These are phyloP conservation scores for Glycine tomentella DNA, from an alignment of 306 rosid species.

Conservation along the genomic window DNA sequence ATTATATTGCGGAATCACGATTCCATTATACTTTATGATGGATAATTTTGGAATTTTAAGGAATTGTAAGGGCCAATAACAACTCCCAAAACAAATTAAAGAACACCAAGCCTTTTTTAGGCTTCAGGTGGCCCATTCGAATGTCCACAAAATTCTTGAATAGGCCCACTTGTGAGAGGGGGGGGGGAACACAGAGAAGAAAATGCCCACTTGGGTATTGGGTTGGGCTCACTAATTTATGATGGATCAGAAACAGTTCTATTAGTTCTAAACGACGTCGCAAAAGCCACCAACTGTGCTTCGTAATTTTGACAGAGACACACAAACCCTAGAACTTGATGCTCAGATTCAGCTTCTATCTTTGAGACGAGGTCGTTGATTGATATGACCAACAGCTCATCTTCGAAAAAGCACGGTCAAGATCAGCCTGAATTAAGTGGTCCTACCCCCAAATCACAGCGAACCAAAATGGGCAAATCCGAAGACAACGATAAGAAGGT, in stretches of 20 bases:
- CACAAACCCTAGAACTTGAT: conserved; percentile 53
- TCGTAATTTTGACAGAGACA: conserved; percentile 23
- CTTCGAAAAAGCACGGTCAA: conserved; percentile 55
- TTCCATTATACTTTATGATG: no score
- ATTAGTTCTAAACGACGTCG: conserved; percentile 45
- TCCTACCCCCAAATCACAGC: conserved; percentile 55
- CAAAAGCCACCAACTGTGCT: background rate
- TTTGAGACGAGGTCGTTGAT: conserved; percentile 39
- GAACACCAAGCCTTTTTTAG: background rate
- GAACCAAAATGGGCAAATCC: conserved; percentile 64
- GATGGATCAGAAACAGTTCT: background rate
- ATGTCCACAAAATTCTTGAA: background rate
- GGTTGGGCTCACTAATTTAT: background rate
- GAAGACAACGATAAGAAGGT: conserved; percentile 78
- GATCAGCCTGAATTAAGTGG: conserved; percentile 63
- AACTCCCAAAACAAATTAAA: background rate
- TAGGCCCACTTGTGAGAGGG: background rate
- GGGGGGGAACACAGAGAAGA: background rate
- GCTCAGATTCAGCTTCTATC: conserved; percentile 46
- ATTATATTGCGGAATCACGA: no score
- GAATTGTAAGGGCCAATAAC: no score
- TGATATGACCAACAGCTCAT: conserved; percentile 56
- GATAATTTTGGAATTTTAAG: no score
- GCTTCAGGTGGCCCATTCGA: background rate
- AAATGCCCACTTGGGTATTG: background rate